Percentiles rank a stretch among this genome's conserved stretches.
Conservation (phyloP, 2,329 filamentous ascomycete species). For the Penicillium sp. region DNA sequence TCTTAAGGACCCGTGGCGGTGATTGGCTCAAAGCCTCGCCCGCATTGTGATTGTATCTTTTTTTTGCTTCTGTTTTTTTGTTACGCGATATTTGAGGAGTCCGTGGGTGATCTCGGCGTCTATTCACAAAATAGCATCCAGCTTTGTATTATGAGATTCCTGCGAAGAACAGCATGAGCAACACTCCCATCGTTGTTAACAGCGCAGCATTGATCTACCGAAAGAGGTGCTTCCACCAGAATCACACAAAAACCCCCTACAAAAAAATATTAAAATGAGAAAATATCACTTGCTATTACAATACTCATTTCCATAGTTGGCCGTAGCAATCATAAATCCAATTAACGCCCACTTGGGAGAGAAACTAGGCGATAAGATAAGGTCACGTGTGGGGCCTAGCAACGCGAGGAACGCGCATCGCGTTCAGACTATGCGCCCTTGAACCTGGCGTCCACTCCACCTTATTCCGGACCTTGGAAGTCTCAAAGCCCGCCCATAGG, state of each 20-base stretch:
- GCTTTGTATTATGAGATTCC: slow-evolving; percentile 19
- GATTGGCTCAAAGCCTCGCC: not conserved
- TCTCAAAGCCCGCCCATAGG: not conserved
- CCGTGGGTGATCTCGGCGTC: slow-evolving; percentile 12
- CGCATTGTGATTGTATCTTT: slow-evolving; percentile 7
- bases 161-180: slow-evolving; percentile 21
- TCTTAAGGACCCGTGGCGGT: not conserved
- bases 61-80: slow-evolving; percentile 4
- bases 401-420: slow-evolving; percentile 30
- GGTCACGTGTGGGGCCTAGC: slow-evolving; percentile 19
- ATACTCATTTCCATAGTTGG: not conserved
- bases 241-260: not conserved
- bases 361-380: slow-evolving; percentile 20
- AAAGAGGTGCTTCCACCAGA: not conserved
- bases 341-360: not conserved
- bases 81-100: slow-evolving; percentile 9
- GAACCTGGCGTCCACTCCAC: slow-evolving; percentile 3
- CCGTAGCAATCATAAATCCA: not conserved
- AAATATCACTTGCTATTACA: not conserved
- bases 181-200: slow-evolving; percentile 15
- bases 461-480: slow-evolving; percentile 10
- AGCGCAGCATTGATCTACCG: not conserved
- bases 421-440: slow-evolving; percentile 24
- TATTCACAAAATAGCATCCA: slow-evolving; percentile 8
- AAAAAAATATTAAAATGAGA: not conserved